Evolutionary conservation across 345 rosid species (phyloP), one percentile per base, ranked within the genome.

Genomic region (Corchorus capsularis): DNA sequence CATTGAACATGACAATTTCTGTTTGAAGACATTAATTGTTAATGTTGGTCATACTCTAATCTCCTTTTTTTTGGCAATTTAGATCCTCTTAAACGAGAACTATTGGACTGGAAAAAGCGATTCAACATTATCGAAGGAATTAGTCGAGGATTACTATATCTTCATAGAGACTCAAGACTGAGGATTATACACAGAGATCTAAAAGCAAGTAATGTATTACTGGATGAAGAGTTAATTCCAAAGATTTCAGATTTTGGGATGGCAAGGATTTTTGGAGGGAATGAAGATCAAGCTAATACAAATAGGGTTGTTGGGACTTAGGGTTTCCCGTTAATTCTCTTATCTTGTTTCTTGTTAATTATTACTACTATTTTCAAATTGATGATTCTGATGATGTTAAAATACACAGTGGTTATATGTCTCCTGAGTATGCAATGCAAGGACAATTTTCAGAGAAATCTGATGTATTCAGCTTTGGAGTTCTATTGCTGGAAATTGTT

Each of bases 381-480:
- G 8, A 2, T 62, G n/a, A 53, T 61, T 9, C 27, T 8, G 19
- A 39, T 39, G 3, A 52, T 34, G 34, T 6, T 53, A 7, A 74
- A 52, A 39, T 77, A 39, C 1, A 27, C 74, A 86, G 87, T 59
- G 89, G 91, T 6, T 88, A 80, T 50, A 82, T 81, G 88, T 74
- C 86, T 12, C 87, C 84, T 0, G 89, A 84, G 71, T 84, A 79
- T 56, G 84, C 86, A 72, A 47, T 82, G 80, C 75, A 79, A 77
- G 89, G 89, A 4, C 34, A 53, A 3, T 86, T 86, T 66, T 86
- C 85, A 0, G 86, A 81, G 77, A 85, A 85, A 69, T 87, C 89
- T 0, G 86, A 83, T 59, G 85, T 87, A 8, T 85, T 78, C 63
- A 83, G 87, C 45, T 87, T 85, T 14, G 87, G 91, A 14, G 85